Evolutionary conservation across 2,329 filamentous ascomycete species (phyloP), one percentile per base, ranked within the genome.

Genomic region (Ophiostoma australiae): DNA sequence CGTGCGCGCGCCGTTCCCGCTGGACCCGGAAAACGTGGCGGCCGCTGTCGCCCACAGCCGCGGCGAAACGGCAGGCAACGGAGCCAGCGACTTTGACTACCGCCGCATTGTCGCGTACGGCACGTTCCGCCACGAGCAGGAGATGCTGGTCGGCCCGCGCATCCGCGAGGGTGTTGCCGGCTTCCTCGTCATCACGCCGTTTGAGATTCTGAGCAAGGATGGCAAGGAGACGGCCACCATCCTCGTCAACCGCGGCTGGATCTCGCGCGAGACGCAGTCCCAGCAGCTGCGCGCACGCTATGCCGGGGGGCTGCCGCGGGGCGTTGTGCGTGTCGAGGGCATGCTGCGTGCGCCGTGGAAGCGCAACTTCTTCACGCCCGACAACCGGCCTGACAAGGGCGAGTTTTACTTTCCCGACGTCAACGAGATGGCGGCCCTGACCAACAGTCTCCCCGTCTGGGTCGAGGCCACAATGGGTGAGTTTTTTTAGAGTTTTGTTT

Each of bases 371-470:
- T 99, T 99, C 79, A 99, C 95, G 71, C 95, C 95, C 0, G 89
- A 91, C 0, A 99, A 99, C 76, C 84, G 88, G 75, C 94, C 94
- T 0, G 90, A 94, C 75, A 89, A 89, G 77, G 88, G 90, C 72
- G 90, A 93, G 80, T 99, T 96, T 79, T 97, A 97, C 81, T 99
- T 99, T 77, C 94, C 95, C 0, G 94, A 97, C 80, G 92, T 99
- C 33, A 80, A 86, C 76, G 88, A 97, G 84, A 99, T 99, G 95
- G 95, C 95, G 1, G 84, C 83, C 73, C 81, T 93, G 78, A 89
- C 89, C 33, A 92, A 91, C 1, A 94, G 91, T 76, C 93, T 97
- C 81, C 85, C 93, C 0, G 91, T 99, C 55, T 97, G 94, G 94
- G 86, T 99, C 72, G 95, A 99, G 82, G 91, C 94, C 80, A 99